Conservation (phyloP, 805 yeast genomes). For the Ogataea trehalophila region DNA sequence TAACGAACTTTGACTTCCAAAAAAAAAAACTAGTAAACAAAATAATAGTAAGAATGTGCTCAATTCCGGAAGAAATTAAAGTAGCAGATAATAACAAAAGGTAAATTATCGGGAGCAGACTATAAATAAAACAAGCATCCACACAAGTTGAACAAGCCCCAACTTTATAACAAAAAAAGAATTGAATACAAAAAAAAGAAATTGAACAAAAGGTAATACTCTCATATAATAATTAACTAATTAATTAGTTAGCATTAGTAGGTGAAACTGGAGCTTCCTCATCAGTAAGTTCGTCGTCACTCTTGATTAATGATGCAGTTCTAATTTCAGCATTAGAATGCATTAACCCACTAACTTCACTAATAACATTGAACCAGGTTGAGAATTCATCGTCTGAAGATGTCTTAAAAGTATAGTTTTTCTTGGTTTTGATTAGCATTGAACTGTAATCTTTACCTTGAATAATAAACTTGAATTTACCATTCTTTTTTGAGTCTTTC, state of each 20-base stretch:
- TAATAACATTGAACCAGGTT: conserved; percentile 41
- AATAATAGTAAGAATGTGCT: too few species aligned
- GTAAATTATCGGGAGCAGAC: too few species aligned
- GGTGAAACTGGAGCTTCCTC: background rate
- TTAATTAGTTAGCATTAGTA: background rate
- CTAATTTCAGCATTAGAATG: conserved; percentile 7
- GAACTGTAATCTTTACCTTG: conserved; percentile 40
- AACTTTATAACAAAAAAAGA: too few species aligned
- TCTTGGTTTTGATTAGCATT: conserved; percentile 23
- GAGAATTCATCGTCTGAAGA: conserved; percentile 39
- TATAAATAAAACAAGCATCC: too few species aligned
- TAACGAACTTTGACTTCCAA: too few species aligned
- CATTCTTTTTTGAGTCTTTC: conserved; percentile 27
- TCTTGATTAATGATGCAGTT: background rate
- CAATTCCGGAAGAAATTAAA: too few species aligned
- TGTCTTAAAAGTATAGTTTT: conserved; percentile 36
- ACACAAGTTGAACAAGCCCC: too few species aligned
- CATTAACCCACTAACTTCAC: conserved; percentile 27
- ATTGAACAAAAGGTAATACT: background rate
- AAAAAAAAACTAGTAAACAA: too few species aligned
- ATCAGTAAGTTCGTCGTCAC: conserved; percentile 4
- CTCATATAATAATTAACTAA: background rate
- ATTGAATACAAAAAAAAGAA: background rate
- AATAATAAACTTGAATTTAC: conserved; percentile 36
- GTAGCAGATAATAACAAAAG: too few species aligned